Evolutionary conservation across 495 filamentous ascomycete species (phyloP), one percentile per base, ranked within the genome.

Genomic region (Aeminium ludgeri): DNA sequence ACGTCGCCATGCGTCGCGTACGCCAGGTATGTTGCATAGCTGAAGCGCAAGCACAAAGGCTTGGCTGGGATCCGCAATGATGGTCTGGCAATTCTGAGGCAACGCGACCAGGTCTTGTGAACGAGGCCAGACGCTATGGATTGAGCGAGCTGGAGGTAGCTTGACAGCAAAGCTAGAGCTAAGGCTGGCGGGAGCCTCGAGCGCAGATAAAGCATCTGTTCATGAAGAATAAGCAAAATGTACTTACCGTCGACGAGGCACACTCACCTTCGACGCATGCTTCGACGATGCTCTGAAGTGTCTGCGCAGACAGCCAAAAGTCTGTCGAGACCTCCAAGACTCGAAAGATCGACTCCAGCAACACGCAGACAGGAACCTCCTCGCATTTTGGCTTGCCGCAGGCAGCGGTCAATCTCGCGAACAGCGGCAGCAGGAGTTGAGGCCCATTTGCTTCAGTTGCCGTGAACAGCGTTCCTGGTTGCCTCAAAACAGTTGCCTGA

Each of bases 351-450:
- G 34, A 27, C 12, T 40, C 34, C 16, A 50, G 15, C 6, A 50
- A 28, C 1, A 13, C 12, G 7, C 17, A 25, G 16, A 50, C 32
- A 3, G 28, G 48, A 15, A 50, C 34, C 3, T 37, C 27, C 12
- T 45, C 34, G 16, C 40, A 44, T 8, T 13, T 34, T 12, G 25
- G 32, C 20, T 32, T 34, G 1, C 48, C 48, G 20, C 48, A 47
- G 8, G 43, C 15, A 16, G 48, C 34, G 11, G 81, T 51, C 30
- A 85, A 44, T 50, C 69, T 70, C 11, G 78, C 73, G 15, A 82
- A 55, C 5, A 96, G 62, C 82, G 85, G 89, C n/a, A 82, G 54
- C 62, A 77, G 82, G 17, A 93, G 63, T 10, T 80, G 82, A 18
- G 77, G 55, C 17, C 41, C 47, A 36, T 51, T 17, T 10, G 43